Conservation (phyloP, 2,329 filamentous ascomycete species). For the Thielaviopsis ethacetica region DNA sequence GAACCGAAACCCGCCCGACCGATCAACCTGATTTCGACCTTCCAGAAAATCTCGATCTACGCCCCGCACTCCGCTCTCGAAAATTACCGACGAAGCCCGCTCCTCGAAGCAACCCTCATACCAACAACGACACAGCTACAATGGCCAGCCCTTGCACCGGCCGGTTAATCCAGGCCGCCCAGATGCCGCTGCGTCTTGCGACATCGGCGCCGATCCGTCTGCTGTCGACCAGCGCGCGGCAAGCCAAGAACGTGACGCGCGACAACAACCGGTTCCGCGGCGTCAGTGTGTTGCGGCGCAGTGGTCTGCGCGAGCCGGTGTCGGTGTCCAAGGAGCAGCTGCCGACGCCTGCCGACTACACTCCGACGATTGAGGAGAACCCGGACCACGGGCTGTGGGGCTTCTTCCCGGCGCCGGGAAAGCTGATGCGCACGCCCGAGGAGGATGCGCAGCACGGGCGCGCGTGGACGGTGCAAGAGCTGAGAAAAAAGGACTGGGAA, state of each 20-base stretch:
- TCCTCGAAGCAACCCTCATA: neutral
- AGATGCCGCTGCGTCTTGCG: neutral
- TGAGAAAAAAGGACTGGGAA: slow-evolving; percentile 82
- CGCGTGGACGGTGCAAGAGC: slow-evolving; percentile 69
- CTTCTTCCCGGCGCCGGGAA: slow-evolving; percentile 64
- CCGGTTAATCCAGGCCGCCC: neutral
- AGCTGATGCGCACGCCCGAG: slow-evolving; percentile 53
- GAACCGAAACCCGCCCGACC: neutral
- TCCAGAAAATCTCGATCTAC: neutral
- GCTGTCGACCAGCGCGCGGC: slow-evolving; percentile 40
- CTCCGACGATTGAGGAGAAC: slow-evolving; percentile 43
- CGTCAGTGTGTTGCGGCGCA: slow-evolving; percentile 63
- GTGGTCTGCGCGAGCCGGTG: slow-evolving; percentile 57
- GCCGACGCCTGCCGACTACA: slow-evolving; percentile 53
- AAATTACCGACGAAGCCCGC: neutral
- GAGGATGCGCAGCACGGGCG: slow-evolving; percentile 61
- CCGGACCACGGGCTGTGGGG: slow-evolving; percentile 77
- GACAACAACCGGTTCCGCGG: slow-evolving; percentile 72
- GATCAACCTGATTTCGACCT: neutral
- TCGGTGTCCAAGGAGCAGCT: slow-evolving; percentile 56
- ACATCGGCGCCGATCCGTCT: slow-evolving; percentile 5
- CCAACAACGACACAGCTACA: neutral
- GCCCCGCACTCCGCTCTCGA: neutral
- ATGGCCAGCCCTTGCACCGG: slow-evolving; percentile 5
- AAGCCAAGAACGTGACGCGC: slow-evolving; percentile 34